Evolutionary conservation across 805 yeast species (phyloP), one percentile per base, ranked within the genome.

Genomic region (Wickerhamiella sorbophila): DNA sequence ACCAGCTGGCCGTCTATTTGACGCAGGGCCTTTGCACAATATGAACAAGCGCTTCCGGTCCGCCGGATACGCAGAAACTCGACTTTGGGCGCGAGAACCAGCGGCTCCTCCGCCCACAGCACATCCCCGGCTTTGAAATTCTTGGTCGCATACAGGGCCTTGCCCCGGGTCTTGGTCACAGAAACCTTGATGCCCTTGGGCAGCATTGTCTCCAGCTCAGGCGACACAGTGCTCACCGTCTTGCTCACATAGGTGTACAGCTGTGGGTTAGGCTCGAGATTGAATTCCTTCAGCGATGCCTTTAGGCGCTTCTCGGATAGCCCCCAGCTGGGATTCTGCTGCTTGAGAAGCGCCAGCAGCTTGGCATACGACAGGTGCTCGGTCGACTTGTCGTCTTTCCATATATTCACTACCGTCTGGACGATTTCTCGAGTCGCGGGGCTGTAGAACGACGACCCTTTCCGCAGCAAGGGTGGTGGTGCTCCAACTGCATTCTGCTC

Each of bases 301-400:
- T 71, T 69, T 31, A 83, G 62, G 38, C 81, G 62, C 45, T 73
- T 71, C 44, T 74, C 77, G 17, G 77, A 69, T 1, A 83, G 52
- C 2, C 69, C 51, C 94, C 94, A 83, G 36, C 62, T 63, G 0
- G 75, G 71, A 49, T 80, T 69, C 38, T 64, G 62, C 21, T 56
- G 46, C 49, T 72, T 74, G 34, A 83, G 62, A 10, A 67, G 50
- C 0, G 62, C 64, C 43, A 69, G 75, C 17, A 82, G 62, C 49
- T 75, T 74, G 10, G 66, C 63, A 8, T 70, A 59, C 1, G 80
- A 77, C 17, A 77, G 54, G 9, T 70, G 61, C 53, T 79, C 86
- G 20, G 75, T 69, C 1, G 67, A 59, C 1, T 83, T 77, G 50
- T 79, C 84, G 40, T 68, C 67, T 48, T 73, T 75, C 88, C 91